Percentiles rank a stretch among this genome's conserved stretches.
Conservation (phyloP, 805 yeast species). For the Brettanomyces anomalus region DNA sequence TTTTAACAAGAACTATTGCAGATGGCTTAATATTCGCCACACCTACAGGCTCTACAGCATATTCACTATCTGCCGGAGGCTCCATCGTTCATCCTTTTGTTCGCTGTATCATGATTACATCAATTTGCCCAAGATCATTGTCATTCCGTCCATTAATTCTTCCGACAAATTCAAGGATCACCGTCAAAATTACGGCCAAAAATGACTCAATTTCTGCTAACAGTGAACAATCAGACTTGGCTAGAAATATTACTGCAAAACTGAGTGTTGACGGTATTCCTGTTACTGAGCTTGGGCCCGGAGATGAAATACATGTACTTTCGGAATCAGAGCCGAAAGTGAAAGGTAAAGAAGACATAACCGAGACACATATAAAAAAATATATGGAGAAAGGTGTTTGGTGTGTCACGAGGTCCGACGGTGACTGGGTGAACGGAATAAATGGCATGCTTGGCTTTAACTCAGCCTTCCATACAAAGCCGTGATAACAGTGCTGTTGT, state of each 20-base stretch:
- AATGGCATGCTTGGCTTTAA: slow-evolving; percentile 86
- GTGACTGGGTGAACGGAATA: slow-evolving; percentile 89
- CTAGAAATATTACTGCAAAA: slow-evolving; percentile 31
- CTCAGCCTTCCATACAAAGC: slow-evolving; percentile 50
- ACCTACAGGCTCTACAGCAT: slow-evolving; percentile 95
- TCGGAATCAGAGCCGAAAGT: slow-evolving; percentile 56
- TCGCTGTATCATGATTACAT: slow-evolving; percentile 73
- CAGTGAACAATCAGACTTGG: neutral
- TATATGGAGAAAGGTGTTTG: slow-evolving; percentile 48
- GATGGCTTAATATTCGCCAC: slow-evolving; percentile 83
- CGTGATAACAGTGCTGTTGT: neutral
- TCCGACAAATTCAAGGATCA: slow-evolving; percentile 71
- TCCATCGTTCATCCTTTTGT: slow-evolving; percentile 87
- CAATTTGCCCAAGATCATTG: slow-evolving; percentile 85
- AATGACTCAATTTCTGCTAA: slow-evolving; percentile 21
- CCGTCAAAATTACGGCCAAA: slow-evolving; percentile 48
- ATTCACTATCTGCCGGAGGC: slow-evolving; percentile 84
- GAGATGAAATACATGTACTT: slow-evolving; percentile 71
- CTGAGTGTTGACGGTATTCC: slow-evolving; percentile 81
- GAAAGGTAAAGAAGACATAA: slow-evolving; percentile 19
- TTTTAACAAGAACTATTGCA: slow-evolving; percentile 81
- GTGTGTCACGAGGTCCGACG: slow-evolving; percentile 76
- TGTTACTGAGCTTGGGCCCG: slow-evolving; percentile 56
- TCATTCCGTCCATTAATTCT: slow-evolving; percentile 84
- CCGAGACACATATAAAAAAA: neutral